These are phyloP conservation scores for Yamadazyma blattariae DNA, from an alignment of 1,139 yeast genomes.

Conservation along the genomic window DNA sequence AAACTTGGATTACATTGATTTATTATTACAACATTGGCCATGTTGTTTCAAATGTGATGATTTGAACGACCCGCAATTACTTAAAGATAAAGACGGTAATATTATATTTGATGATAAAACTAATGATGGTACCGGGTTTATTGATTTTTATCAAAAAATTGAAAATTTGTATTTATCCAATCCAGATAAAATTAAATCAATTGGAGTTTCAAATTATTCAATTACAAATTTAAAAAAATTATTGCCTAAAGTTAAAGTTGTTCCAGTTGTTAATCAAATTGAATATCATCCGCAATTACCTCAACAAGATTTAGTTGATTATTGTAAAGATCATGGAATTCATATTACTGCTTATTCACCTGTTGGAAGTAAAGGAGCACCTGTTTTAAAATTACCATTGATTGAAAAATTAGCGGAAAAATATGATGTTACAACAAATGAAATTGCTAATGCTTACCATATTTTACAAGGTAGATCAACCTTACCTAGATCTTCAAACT, in stretches of 20 bases:
- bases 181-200: conserved; percentile 25
- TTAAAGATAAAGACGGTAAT: conserved; percentile 36
- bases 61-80: conserved; percentile 30
- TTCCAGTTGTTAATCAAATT: conserved; percentile 35
- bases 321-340: conserved; percentile 22
- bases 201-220: conserved; percentile 35
- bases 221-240: conserved; percentile 24
- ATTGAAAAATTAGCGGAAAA: conserved; percentile 29
- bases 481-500: conserved; percentile 34
- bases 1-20: conserved; percentile 55
- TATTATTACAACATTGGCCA: conserved; percentile 64
- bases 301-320: conserved; percentile 33
- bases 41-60: conserved; percentile 25
- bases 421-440: conserved; percentile 29
- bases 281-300: conserved; percentile 40
- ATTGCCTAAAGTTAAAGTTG: conserved; percentile 23
- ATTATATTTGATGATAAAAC: conserved; percentile 37
- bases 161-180: conserved; percentile 33
- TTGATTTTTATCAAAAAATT: conserved; percentile 45
- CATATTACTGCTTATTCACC: conserved; percentile 34
- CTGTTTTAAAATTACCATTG: conserved; percentile 29
- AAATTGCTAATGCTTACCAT: conserved; percentile 34
- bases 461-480: conserved; percentile 29
- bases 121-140: conserved; percentile 26
- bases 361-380: conserved; percentile 37